Evolutionary conservation across 176 grass and related monocot species (phyloP), one percentile per base, ranked within the genome.

Genomic region (Oryza brachyantha): DNA sequence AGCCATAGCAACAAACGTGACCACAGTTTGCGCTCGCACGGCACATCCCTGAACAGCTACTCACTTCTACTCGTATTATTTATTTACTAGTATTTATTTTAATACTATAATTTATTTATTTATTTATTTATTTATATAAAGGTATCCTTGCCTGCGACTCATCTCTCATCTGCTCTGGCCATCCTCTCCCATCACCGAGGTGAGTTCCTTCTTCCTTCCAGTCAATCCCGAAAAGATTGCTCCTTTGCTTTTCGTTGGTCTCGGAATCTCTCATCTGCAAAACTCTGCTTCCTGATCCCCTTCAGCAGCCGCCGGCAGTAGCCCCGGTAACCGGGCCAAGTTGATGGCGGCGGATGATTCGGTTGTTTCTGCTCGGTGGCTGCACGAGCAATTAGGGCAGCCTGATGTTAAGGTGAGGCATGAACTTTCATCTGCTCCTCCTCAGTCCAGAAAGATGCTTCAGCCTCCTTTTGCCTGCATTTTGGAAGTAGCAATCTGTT

Each of bases 321-420:
- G 83, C 21, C 58, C 41, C 31, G 1, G 3, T 1, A 32, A 32
- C 31, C 4, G 61, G 31, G n/a, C 61, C 41, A 64, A n/a, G n/a
- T n/a, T n/a, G n/a, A 97, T 94, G 95, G 85, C 84, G 37, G 64
- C 80, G 73, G 50, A 86, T 73, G 91, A 94, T 74, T 77, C 92
- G 8, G 69, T 90, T 70, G 89, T 97, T 48, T 92, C 89, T 63
- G 77, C 83, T n/a, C 75, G 77, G 72, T 94, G 91, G 95, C 86
- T 97, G 50, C 85, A 92, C 19, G 66, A 81, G 55, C 91, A 92
- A 59, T 46, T 97, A 8, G 60, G 78, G 42, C 60, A 80, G 77
- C 83, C 92, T 70, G 83, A 94, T 88, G 41, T 97, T 61, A 94
- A 94, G 92, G 92, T 90, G 34, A 58, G 37, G 14, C 27, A 39